Evolutionary conservation across 2,329 filamentous ascomycete genomes (phyloP).

Genomic region (Alternaria arbusti): DNA sequence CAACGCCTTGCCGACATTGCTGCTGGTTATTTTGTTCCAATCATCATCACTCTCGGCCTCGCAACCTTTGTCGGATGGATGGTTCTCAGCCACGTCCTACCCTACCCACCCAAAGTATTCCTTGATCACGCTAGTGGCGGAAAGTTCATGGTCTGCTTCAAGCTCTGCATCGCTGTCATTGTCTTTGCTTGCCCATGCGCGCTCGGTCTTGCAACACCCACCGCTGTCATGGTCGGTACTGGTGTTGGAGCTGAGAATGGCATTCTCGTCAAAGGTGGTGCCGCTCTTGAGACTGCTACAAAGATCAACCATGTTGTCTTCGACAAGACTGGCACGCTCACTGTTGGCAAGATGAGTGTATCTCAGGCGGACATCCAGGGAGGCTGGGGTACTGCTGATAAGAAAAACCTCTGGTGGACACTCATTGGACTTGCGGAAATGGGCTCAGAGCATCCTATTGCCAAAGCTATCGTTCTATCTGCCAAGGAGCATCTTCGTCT

Average conservation of each 20-base stretch:
- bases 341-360: constrained; percentile 93
- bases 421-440: constrained; percentile 93
- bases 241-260: constrained; percentile 94
- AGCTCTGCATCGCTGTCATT: constrained; percentile 97
- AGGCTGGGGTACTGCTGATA: constrained; percentile 73
- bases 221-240: constrained; percentile 99
- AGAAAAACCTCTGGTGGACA: constrained; percentile 88
- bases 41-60: constrained; percentile 83
- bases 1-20: constrained; percentile 90
- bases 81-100: constrained; percentile 85
- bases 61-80: constrained; percentile 92
- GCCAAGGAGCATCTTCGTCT: constrained; percentile 79
- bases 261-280: constrained; percentile 97
- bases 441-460: constrained; percentile 94
- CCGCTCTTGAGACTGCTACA: constrained; percentile 86
- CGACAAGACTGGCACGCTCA: constrained; percentile 96
- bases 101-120: constrained; percentile 89
- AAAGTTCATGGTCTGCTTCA: constrained; percentile 93
- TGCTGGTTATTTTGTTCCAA: constrained; percentile 91
- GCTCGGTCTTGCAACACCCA: constrained; percentile 92
- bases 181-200: constrained; percentile 98
- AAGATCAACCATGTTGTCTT: constrained; percentile 89
- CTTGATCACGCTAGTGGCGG: constrained; percentile 80
- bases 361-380: constrained; percentile 71
- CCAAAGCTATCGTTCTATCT: constrained; percentile 79